Percentiles rank a stretch among this genome's conserved stretches.
Evolutionary conservation across 2,329 filamentous ascomycete genomes (phyloP).

Genomic region (Diaporthe humulicola): DNA sequence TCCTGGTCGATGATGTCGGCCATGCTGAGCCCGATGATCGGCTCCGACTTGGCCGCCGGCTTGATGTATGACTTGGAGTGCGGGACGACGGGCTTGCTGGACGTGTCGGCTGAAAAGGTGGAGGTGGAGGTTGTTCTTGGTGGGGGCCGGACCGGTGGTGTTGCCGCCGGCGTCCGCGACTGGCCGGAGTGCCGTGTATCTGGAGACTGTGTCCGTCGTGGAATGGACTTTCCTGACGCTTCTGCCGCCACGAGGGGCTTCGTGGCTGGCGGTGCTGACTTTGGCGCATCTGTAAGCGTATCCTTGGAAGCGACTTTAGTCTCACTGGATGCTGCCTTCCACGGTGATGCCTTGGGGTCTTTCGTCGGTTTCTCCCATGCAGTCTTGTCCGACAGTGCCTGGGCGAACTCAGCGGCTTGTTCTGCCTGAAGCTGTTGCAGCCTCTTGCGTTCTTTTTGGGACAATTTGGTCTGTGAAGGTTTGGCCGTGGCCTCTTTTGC

Average conservation of each 20-base stretch:
- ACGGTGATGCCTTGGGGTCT: conserved; percentile 67
- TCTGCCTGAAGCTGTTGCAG: conserved; percentile 77
- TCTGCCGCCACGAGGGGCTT: conserved; percentile 61
- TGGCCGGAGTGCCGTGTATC: conserved; percentile 75
- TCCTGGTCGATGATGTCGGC: conserved; percentile 92
- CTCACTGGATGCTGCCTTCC: conserved; percentile 71
- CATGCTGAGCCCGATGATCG: conserved; percentile 79
- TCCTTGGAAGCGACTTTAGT: conserved; percentile 66
- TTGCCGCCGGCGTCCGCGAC: conserved; percentile 51
- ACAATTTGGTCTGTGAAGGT: conserved; percentile 72
- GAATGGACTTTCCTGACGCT: conserved; percentile 53
- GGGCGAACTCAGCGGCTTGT: conserved; percentile 55
- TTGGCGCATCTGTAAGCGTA: conserved; percentile 54
- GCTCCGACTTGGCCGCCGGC: conserved; percentile 71
- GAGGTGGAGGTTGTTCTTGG: conserved; percentile 36
- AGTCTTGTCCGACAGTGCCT: conserved; percentile 50
- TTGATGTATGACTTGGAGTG: conserved; percentile 73
- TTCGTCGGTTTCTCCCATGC: conserved; percentile 60
- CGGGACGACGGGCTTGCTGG: conserved; percentile 61
- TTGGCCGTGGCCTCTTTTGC: conserved; percentile 55
- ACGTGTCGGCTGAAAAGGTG: conserved; percentile 47
- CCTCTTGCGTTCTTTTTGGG: conserved; percentile 92
- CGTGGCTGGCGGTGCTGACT: conserved; percentile 48
- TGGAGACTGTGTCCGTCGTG: conserved; percentile 68
- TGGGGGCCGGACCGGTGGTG: conserved; percentile 39